Percentiles rank a stretch among this genome's conserved stretches.
Evolutionary conservation across 2,329 filamentous ascomycete species (phyloP).

Genomic region (Plectosphaerella sp.): DNA sequence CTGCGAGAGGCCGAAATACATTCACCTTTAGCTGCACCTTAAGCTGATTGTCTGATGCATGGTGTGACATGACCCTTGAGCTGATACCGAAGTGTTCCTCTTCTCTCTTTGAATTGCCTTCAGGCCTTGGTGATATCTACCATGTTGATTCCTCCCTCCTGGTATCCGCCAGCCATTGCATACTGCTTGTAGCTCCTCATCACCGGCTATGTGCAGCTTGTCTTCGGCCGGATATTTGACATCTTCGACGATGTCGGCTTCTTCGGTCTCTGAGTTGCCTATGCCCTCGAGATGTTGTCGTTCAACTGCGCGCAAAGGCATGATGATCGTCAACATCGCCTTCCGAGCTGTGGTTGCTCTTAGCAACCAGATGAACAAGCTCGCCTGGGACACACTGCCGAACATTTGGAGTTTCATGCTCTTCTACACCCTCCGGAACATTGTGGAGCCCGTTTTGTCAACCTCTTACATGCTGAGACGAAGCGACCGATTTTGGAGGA

Average conservation of each 20-base stretch:
- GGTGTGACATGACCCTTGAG: too few species aligned
- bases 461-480: conserved; percentile 66
- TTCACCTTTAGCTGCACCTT: too few species aligned
- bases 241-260: conserved; percentile 58
- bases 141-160: too few species aligned
- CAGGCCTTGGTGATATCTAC: too few species aligned
- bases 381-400: conserved; percentile 56
- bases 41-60: too few species aligned
- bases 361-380: conserved; percentile 59
- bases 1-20: too few species aligned
- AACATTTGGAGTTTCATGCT: conserved; percentile 63
- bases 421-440: conserved; percentile 62
- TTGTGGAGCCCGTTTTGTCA: conserved; percentile 58
- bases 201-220: conserved; percentile 51
- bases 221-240: conserved; percentile 56
- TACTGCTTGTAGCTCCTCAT: too few species aligned
- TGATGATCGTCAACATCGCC: conserved; percentile 62
- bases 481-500: conserved; percentile 68
- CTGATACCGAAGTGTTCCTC: too few species aligned
- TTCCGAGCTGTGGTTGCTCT: conserved; percentile 59
- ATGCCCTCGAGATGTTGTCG: conserved; percentile 54
- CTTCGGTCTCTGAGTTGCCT: conserved; percentile 52
- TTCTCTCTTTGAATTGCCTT: too few species aligned
- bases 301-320: conserved; percentile 56
- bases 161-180: too few species aligned